phyloP scores from a whole-genome alignment of 2,329 filamentous ascomycete genomes.

The Chlorencoelia australis region DNA sequence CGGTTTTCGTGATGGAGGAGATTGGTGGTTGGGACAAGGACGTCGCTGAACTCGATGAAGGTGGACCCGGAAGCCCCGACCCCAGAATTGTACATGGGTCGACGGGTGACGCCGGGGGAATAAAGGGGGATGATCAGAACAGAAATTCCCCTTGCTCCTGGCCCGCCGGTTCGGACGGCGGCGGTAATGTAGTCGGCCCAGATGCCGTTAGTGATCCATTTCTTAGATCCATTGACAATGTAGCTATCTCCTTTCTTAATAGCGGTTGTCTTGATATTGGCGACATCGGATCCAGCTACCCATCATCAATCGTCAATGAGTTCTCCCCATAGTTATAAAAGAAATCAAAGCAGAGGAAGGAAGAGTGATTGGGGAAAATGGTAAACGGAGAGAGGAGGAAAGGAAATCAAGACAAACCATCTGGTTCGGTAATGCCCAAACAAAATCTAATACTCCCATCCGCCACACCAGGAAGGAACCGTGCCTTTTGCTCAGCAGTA shows the following conservation, averaged over 20 bases:
- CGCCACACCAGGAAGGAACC: constrained; percentile 50
- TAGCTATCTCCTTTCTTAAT: constrained; percentile 40
- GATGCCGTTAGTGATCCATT: constrained; percentile 56
- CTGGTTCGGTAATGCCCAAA: constrained; percentile 55
- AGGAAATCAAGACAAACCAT: constrained; percentile 29
- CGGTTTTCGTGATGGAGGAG: constrained; percentile 43
- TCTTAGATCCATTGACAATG: constrained; percentile 57
- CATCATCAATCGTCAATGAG: too few species aligned
- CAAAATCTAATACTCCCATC: constrained; percentile 50
- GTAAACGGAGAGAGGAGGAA: too few species aligned
- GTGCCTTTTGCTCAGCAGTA: constrained; percentile 45
- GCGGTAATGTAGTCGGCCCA: constrained; percentile 53
- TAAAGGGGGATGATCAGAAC: constrained; percentile 46
- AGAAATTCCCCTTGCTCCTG: constrained; percentile 43
- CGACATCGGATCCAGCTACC: constrained; percentile 51
- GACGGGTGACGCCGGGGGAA: constrained; percentile 38
- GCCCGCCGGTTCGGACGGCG: constrained; percentile 48
- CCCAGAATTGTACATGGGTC: constrained; percentile 53
- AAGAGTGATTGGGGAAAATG: too few species aligned
- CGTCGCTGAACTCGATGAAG: constrained; percentile 45
- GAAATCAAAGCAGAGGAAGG: too few species aligned
- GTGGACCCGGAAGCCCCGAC: constrained; percentile 52
- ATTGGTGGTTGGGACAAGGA: constrained; percentile 42
- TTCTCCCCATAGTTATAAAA: too few species aligned
- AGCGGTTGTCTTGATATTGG: constrained; percentile 51